These are phyloP conservation scores for Suhomyces choctaworum DNA, from an alignment of 1,139 yeast genomes.

Conservation along the genomic window DNA sequence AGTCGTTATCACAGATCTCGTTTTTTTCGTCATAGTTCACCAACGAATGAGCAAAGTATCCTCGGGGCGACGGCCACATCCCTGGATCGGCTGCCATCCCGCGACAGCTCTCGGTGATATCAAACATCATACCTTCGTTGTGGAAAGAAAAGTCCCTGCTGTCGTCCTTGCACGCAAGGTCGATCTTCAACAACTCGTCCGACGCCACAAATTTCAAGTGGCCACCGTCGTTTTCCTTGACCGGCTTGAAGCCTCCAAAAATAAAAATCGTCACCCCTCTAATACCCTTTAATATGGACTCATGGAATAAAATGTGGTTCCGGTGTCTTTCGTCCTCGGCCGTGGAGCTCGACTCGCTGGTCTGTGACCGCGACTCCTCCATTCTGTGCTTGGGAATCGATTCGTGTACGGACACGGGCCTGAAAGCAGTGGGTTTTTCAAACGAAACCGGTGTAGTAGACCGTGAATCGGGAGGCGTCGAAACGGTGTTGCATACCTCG, in stretches of 20 bases:
- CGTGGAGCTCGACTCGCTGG: not conserved
- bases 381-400: no score
- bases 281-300: constrained; percentile 19
- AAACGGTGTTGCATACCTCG: not conserved
- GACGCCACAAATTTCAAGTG: constrained; percentile 31
- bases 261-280: constrained; percentile 32
- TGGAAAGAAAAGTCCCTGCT: constrained; percentile 20
- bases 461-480: constrained; percentile 7
- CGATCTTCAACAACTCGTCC: constrained; percentile 40
- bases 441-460: constrained; percentile 7
- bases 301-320: constrained; percentile 14
- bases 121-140: constrained; percentile 25
- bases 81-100: constrained; percentile 12
- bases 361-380: not conserved
- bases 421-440: not conserved
- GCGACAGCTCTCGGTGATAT: constrained; percentile 13
- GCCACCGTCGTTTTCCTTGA: constrained; percentile 18
- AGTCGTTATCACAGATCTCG: constrained; percentile 17
- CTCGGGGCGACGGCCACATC: constrained; percentile 41
- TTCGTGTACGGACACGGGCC: no score
- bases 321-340: constrained; percentile 4
- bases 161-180: constrained; percentile 25
- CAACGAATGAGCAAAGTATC: constrained; percentile 40
- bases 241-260: constrained; percentile 43
- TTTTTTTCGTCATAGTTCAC: constrained; percentile 25